Percentiles rank a stretch among this genome's conserved stretches.
Conservation (phyloP, 257 asterid genomes). For the Euphrasia confusa region DNA sequence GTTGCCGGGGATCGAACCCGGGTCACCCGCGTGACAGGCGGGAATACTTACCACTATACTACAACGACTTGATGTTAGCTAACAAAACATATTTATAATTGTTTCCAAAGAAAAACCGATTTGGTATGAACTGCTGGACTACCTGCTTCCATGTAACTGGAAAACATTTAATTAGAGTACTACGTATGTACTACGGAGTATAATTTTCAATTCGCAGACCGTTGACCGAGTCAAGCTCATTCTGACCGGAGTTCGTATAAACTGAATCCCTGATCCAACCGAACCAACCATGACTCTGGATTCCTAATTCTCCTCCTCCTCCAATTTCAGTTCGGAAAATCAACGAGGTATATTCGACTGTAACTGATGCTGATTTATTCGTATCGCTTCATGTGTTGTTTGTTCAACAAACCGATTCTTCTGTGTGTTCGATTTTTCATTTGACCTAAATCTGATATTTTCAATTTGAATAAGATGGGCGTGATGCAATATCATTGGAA, state of each 20-base stretch:
- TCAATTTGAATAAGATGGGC: no score
- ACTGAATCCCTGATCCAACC: neutral
- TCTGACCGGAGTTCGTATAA: no score
- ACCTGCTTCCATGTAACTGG: no score
- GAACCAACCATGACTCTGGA: slow-evolving; percentile 16
- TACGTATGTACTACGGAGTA: no score
- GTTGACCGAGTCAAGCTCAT: no score
- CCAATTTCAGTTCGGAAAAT: slow-evolving; percentile 5
- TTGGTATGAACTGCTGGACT: no score
- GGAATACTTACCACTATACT: slow-evolving; percentile 97
- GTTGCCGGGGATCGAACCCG: slow-evolving; percentile 99
- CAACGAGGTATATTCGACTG: slow-evolving; percentile 19
- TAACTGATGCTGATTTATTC: neutral
- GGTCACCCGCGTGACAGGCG: slow-evolving; percentile 99
- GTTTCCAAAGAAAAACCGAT: no score
- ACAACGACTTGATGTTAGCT: slow-evolving; percentile 64
- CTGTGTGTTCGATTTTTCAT: no score
- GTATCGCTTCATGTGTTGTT: neutral
- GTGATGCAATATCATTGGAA: neutral
- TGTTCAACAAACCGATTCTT: neutral
- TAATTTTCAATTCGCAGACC: no score
- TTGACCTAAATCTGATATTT: no score
- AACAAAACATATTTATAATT: no score
- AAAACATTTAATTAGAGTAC: no score
- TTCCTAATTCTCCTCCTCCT: neutral